Evolutionary conservation across 179 eudicot genomes (phyloP).

Genomic region (Nepenthes alata): DNA sequence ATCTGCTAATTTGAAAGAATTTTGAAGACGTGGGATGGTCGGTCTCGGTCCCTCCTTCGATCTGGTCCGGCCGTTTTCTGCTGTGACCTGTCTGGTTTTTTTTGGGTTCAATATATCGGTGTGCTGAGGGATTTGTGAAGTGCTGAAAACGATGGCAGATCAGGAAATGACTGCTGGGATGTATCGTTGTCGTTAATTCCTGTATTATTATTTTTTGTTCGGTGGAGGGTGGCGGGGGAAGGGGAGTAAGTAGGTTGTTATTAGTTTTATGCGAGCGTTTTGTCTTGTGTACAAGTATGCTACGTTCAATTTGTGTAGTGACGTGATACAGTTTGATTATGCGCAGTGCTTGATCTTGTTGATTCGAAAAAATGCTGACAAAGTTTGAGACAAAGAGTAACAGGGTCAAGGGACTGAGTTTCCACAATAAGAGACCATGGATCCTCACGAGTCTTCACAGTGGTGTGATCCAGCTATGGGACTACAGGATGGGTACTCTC

Average conservation of each 20-base stretch:
- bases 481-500: slow-evolving; percentile 81
- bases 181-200: too few species aligned
- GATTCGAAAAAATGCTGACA: slow-evolving; percentile 51
- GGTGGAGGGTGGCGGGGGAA: neutral
- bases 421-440: slow-evolving; percentile 77
- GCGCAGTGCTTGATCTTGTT: slow-evolving; percentile 11
- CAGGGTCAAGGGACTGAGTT: slow-evolving; percentile 76
- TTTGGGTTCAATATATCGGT: too few species aligned
- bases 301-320: neutral
- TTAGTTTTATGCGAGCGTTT: too few species aligned
- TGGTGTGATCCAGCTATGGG: slow-evolving; percentile 89
- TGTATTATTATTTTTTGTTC: neutral
- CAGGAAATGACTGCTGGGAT: too few species aligned
- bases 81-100: neutral
- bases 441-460: slow-evolving; percentile 80
- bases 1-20: neutral
- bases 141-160: too few species aligned
- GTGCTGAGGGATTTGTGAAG: too few species aligned
- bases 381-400: slow-evolving; percentile 85
- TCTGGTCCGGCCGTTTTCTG: slow-evolving; percentile 8
- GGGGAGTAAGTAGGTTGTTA: too few species aligned
- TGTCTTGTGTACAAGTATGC: too few species aligned
- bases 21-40: neutral
- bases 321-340: slow-evolving; percentile 8
- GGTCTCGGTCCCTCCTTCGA: slow-evolving; percentile 6